Evolutionary conservation across 768 basidiomycete genomes (phyloP), one percentile per base, ranked within the genome.

Genomic region (Pleurotus tuoliensis): DNA sequence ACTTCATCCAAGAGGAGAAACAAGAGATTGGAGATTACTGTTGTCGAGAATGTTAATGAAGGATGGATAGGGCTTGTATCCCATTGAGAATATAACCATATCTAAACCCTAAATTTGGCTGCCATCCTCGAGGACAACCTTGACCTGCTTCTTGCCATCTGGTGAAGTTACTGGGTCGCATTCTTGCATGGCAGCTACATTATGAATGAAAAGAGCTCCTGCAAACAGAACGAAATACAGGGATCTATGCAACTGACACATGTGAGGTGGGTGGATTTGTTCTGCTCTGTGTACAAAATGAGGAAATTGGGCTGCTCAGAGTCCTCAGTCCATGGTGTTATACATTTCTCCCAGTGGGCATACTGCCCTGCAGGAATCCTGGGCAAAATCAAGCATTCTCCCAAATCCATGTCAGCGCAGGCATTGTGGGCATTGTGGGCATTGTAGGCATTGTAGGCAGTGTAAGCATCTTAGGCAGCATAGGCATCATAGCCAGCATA

Each of bases 1-100:
- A 92, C 70, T 56, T 89, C 86, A 46, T 84, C 81, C 25, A 93
- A 67, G 8, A 86, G 61, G 62, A 5, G 67, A 58, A 4, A 71
- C 68, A 24, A 77, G 65, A 2, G 66, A 68, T 12, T 63, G 56
- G 2, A 73, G 66, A n/a, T 41, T 38, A 7, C 24, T 13, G 18
- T 43, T 39, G n/a, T 61, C 55, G 24, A 71, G 62, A 4, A 78
- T 71, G 16, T 71, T 71, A 16, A 81, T 66, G 62, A 79, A 76
- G 8, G 71, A 20, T 2, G 79, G 73, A 5, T 71, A 60, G 5
- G 77, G 74, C 24, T 64, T 69, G 46, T 81, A 82, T 1, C 81
- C 81, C 0, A 79, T 81, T 13, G 78, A 78, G 22, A 79, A 63
- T 7, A 80, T 57, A 22, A 82, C 73, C 7, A 60, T 20, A 58